A percentile compares a stretch with the other conserved stretches of the same genome.
Evolutionary conservation across 805 yeast genomes (phyloP).

Genomic region (Suhomyces faveliae): DNA sequence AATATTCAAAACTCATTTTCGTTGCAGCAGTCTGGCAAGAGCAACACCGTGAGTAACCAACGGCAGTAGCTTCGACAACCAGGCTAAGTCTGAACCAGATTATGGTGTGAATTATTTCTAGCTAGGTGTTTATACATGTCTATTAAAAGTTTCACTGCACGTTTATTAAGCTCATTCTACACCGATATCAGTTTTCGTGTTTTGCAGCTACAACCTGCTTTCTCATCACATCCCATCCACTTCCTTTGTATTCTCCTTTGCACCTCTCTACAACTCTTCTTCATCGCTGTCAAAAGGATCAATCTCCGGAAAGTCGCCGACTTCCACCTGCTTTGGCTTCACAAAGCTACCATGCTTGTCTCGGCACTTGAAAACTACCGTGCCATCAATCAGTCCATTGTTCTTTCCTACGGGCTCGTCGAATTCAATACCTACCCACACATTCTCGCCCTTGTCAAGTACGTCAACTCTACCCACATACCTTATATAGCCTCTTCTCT

Average conservation of each 20-base stretch:
- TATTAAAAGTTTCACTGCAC: too few relatives aligned
- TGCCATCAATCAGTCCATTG: slow-evolving; percentile 70
- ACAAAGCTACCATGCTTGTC: slow-evolving; percentile 74
- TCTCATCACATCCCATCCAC: too few relatives aligned
- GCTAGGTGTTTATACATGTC: too few relatives aligned
- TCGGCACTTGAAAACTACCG: slow-evolving; percentile 55
- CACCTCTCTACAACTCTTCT: slow-evolving; percentile 13
- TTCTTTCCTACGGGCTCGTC: slow-evolving; percentile 88
- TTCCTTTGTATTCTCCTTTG: slow-evolving; percentile 30
- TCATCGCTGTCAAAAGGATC: slow-evolving; percentile 47
- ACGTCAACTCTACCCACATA: slow-evolving; percentile 68
- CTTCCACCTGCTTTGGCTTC: slow-evolving; percentile 63
- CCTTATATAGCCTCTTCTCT: slow-evolving; percentile 67
- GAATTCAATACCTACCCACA: slow-evolving; percentile 84
- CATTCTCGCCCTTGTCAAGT: slow-evolving; percentile 46
- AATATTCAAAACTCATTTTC: neutral
- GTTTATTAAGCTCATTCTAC: too few relatives aligned
- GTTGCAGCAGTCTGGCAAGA: too few relatives aligned
- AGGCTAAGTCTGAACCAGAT: too few relatives aligned
- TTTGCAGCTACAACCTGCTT: too few relatives aligned
- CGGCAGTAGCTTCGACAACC: too few relatives aligned
- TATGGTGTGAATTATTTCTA: too few relatives aligned
- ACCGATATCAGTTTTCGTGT: too few relatives aligned
- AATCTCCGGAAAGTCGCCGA: slow-evolving; percentile 62
- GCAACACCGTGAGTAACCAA: too few relatives aligned